Evolutionary conservation across 129 eudicot genomes (phyloP), one percentile per base, ranked within the genome.

Genomic region (Artemisia argyi): DNA sequence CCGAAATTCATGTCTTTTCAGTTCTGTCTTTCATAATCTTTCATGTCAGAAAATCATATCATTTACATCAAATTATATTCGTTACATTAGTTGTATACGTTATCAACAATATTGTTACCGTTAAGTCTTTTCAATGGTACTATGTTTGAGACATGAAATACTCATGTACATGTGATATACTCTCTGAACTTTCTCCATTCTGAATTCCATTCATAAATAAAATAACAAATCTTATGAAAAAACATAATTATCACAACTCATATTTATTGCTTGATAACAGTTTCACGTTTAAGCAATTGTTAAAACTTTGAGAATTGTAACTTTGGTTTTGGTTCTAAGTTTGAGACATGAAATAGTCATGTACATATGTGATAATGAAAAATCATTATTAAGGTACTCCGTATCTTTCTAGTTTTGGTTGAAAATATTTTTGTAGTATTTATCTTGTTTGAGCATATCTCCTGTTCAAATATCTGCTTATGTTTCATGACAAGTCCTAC

Each of bases 401-500:
- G n/a, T n/a, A 30, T 30, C 66, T 71, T 78, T 78, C 82, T 26
- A 53, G 13, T 53, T 78, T 53, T 26, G 72, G 82, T 24, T 51
- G 61, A 78, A 63, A 24, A 3, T 76, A 15, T 48, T 71, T 73
- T 78, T 63, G 44, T 71, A 66, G 48, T 53, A 74, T 71, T 71
- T 39, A 71, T 71, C 82, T 78, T 71, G 73, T 78, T 78, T 71
- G 62, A 64, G 77, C 59, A 71, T 54, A 78, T 54, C 61, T 3
- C 28, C 67, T 54, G 54, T 78, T 53, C 20, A 71, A 68, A 71
- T 78, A 77, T 76, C 82, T 78, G 61, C 60, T 64, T 55, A 71
- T 64, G 73, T 71, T 76, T 76, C 74, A 67, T 78, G 61, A 64
- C 46, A 55, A 71, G 73, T 64, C 81, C 77, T 54, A 54, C 77